These are phyloP conservation scores for Sporobolomyces roseus DNA, from an alignment of 768 basidiomycete species.

Conservation along the genomic window DNA sequence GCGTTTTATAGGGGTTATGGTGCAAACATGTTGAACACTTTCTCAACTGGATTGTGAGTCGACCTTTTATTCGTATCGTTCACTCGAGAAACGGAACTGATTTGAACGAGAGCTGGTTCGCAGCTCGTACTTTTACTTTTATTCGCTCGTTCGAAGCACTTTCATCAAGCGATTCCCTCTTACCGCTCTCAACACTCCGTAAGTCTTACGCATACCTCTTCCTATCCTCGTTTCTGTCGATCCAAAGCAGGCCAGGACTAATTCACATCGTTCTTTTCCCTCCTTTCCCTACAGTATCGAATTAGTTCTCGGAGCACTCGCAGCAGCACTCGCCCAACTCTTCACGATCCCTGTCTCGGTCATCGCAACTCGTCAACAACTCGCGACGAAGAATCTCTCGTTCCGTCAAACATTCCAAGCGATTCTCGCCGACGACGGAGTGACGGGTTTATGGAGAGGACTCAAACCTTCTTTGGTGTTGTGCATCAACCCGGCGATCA, in stretches of 20 bases:
- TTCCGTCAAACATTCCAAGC: slow-evolving; percentile 75
- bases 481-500: slow-evolving; percentile 95
- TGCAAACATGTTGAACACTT: slow-evolving; percentile 97
- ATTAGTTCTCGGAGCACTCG: slow-evolving; percentile 79
- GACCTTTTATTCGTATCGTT: background rate
- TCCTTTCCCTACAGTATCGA: slow-evolving; percentile 53
- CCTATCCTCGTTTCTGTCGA: background rate
- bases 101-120: background rate
- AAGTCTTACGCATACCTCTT: slow-evolving; percentile 2
- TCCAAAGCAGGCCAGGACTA: too few species aligned
- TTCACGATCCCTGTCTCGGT: slow-evolving; percentile 98
- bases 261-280: background rate
- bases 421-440: slow-evolving; percentile 83
- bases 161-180: slow-evolving; percentile 71
- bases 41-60: slow-evolving; percentile 78
- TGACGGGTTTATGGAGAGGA: slow-evolving; percentile 78
- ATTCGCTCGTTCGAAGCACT: slow-evolving; percentile 78
- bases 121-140: slow-evolving; percentile 95
- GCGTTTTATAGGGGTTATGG: slow-evolving; percentile 89
- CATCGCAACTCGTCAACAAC: slow-evolving; percentile 94
- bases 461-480: slow-evolving; percentile 88
- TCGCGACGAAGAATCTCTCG: slow-evolving; percentile 59
- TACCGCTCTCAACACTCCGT: slow-evolving; percentile 51
- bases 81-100: too few species aligned
- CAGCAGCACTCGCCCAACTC: slow-evolving; percentile 90